Evolutionary conservation across 2,329 filamentous ascomycete genomes (phyloP).

Genomic region (Aureobasidium vineae): DNA sequence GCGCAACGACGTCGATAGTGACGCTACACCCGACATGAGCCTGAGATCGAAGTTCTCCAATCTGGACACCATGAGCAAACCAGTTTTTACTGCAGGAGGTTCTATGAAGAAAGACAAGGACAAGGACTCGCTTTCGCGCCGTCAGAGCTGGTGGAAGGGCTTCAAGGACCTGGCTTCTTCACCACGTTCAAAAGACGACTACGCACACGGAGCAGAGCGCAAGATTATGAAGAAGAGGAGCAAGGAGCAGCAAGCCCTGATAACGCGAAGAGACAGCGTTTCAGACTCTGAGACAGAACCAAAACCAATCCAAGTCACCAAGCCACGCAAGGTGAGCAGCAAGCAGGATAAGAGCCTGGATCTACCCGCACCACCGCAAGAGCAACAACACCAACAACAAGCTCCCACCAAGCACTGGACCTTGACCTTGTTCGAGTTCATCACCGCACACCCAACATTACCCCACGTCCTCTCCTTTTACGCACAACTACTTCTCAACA

Average conservation of each 20-base stretch:
- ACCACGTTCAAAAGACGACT: conserved; percentile 20
- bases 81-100: conserved; percentile 18
- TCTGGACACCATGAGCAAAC: conserved; percentile 27
- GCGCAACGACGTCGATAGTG: conserved; percentile 42
- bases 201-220: conserved; percentile 22
- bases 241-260: conserved; percentile 16
- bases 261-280: conserved; percentile 35
- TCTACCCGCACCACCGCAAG: neutral
- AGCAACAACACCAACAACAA: neutral
- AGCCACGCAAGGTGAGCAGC: conserved; percentile 26
- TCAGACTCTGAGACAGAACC: conserved; percentile 33
- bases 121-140: conserved; percentile 6
- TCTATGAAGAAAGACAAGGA: conserved; percentile 19
- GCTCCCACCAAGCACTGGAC: conserved; percentile 33
- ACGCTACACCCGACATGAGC: conserved; percentile 43
- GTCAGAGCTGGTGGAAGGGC: conserved; percentile 24
- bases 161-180: conserved; percentile 4
- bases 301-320: neutral
- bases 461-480: conserved; percentile 66
- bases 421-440: conserved; percentile 57
- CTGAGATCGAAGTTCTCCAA: conserved; percentile 32
- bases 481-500: conserved; percentile 65
- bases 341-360: conserved; percentile 12
- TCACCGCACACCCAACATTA: conserved; percentile 64
- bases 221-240: conserved; percentile 24